Conservation (phyloP, 371 early-diverging fungal genomes). For the Apophysomyces ossiformis region DNA sequence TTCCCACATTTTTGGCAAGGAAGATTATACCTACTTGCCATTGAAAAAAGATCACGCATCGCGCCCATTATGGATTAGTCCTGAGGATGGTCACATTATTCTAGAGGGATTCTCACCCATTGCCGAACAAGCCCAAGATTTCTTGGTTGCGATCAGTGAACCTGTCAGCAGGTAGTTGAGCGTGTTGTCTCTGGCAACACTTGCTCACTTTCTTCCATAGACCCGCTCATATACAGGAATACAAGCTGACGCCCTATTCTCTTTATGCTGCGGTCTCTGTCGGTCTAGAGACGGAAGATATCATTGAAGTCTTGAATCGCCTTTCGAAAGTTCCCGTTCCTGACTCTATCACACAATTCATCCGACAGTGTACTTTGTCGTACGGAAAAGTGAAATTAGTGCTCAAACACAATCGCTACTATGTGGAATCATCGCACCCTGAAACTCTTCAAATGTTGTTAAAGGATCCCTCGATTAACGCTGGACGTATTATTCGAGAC, state of each 20-base stretch:
- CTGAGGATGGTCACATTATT: slow-evolving; percentile 92
- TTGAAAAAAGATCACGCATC: slow-evolving; percentile 89
- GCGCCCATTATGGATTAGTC: slow-evolving; percentile 96
- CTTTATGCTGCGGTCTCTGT: slow-evolving; percentile 99
- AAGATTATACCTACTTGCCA: slow-evolving; percentile 76
- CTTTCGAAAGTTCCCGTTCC: slow-evolving; percentile 93
- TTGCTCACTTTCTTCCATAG: slow-evolving; percentile 48
- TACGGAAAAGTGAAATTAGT: slow-evolving; percentile 99
- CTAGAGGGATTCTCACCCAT: slow-evolving; percentile 97
- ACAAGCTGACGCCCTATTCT: slow-evolving; percentile 97
- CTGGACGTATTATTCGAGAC: slow-evolving; percentile 66
- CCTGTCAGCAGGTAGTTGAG: slow-evolving; percentile 85
- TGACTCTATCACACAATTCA: slow-evolving; percentile 83
- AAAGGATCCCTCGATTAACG: slow-evolving; percentile 79
- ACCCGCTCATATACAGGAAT: slow-evolving; percentile 98
- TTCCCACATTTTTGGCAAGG: slow-evolving; percentile 69
- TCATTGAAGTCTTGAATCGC: slow-evolving; percentile 91
- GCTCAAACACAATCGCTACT: slow-evolving; percentile 94
- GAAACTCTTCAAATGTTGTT: slow-evolving; percentile 86
- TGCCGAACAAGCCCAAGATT: slow-evolving; percentile 96
- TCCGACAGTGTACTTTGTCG: slow-evolving; percentile 89
- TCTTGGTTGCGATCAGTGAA: slow-evolving; percentile 98
- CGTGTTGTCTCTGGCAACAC: slow-evolving; percentile 6
- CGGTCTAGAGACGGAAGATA: slow-evolving; percentile 96
- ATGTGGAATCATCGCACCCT: slow-evolving; percentile 89